These are phyloP conservation scores for Kwoniella sp. DNA, from an alignment of 768 basidiomycete genomes.

Conservation along the genomic window DNA sequence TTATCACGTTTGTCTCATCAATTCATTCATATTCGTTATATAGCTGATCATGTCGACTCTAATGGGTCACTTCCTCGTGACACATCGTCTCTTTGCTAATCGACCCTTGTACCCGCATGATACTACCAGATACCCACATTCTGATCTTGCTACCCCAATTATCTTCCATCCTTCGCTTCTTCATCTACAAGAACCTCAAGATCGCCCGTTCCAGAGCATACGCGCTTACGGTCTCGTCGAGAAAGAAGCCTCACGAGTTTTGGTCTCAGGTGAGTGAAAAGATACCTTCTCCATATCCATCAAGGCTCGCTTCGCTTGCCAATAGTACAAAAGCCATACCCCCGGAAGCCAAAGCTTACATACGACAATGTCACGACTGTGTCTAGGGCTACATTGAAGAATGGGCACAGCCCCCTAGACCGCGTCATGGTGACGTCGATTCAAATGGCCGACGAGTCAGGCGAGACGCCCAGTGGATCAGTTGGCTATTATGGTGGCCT, in stretches of 20 bases:
- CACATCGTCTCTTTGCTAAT: too few relatives aligned
- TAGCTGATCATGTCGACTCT: too few relatives aligned
- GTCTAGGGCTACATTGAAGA: conserved; percentile 55
- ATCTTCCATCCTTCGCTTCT: conserved; percentile 74
- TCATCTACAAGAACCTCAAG: conserved; percentile 78
- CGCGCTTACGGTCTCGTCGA: conserved; percentile 75
- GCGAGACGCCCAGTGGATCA: conserved; percentile 39
- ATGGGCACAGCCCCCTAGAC: conserved; percentile 51
- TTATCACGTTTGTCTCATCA: too few relatives aligned
- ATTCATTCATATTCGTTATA: too few relatives aligned
- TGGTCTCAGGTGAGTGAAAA: conserved; percentile 60
- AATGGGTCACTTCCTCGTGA: too few relatives aligned
- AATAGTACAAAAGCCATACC: too few relatives aligned
- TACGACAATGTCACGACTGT: too few relatives aligned
- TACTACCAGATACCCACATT: conserved; percentile 67
- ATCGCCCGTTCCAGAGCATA: conserved; percentile 65
- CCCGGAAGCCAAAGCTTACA: too few relatives aligned
- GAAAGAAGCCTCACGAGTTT: conserved; percentile 78
- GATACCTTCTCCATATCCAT: conserved; percentile 1
- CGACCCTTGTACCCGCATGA: not conserved
- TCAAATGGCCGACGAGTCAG: conserved; percentile 37
- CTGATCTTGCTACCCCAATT: conserved; percentile 74
- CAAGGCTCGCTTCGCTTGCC: too few relatives aligned
- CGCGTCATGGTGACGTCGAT: conserved; percentile 19
- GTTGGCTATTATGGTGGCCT: conserved; percentile 54